These are phyloP conservation scores for Marasmius oreades DNA, from an alignment of 1,284 basidiomycete genomes.

Conservation along the genomic window DNA sequence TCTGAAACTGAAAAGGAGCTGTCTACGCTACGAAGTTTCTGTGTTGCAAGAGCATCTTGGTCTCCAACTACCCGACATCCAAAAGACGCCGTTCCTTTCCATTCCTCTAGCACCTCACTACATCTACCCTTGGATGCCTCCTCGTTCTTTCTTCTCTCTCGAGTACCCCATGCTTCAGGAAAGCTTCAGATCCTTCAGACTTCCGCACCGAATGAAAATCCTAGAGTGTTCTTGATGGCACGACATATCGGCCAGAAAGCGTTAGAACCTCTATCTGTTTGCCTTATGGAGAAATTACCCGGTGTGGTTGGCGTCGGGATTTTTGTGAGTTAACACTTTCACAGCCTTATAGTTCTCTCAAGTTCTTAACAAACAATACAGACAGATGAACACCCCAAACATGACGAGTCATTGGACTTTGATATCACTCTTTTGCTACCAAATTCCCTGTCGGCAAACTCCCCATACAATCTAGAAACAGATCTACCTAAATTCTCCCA, in stretches of 20 bases:
- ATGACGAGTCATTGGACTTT: neutral
- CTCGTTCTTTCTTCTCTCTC: slow-evolving; percentile 1
- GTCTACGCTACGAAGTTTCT: neutral
- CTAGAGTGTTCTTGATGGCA: slow-evolving; percentile 6
- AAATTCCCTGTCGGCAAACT: neutral
- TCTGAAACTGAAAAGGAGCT: neutral
- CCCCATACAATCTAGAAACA: neutral
- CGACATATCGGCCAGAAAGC: neutral
- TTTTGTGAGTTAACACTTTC: slow-evolving; percentile 2
- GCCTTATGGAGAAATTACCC: slow-evolving; percentile 6
- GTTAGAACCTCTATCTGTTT: neutral
- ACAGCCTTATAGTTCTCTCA: no score
- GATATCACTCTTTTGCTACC: slow-evolving; percentile 1
- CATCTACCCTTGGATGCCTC: neutral
- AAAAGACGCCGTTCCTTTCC: neutral
- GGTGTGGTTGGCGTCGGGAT: slow-evolving; percentile 6
- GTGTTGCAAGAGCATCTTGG: slow-evolving; percentile 8
- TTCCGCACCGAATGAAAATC: neutral
- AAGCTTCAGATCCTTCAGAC: slow-evolving; percentile 4
- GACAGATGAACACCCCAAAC: neutral
- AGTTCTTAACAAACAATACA: neutral
- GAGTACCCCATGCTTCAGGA: slow-evolving; percentile 1
- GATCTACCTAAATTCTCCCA: slow-evolving; percentile 1
- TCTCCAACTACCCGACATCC: neutral
- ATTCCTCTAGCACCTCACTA: slow-evolving; percentile 3